Base-by-base conservation (phyloP, 202 grass and related monocot species). In the Eragrostis tef region DNA sequence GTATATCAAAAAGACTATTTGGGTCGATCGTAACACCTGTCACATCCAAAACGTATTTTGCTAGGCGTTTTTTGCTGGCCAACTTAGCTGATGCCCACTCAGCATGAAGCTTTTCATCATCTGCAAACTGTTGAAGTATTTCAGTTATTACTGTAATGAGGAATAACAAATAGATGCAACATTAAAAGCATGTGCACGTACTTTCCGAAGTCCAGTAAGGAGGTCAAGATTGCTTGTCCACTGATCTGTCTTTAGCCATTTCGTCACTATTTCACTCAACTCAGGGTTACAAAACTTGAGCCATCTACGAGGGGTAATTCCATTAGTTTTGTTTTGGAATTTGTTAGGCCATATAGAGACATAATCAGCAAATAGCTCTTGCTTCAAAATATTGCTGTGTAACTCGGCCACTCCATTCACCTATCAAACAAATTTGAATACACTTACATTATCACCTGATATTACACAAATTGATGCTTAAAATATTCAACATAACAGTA, bases 311-410 rank as follows among this genome's bases (percentile, higher is more conserved):
- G 93, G 93, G 51, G 96, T 99, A 81, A 96, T 93, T 70, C 96
- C 96, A 84, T 99, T 99, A 61, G 96, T 99, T 93, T 99, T 99
- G 78, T 99, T 99, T 73, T 93, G 93, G 70, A 99, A 99, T 83
- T 99, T 99, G 15, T 58, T 86, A 13, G 96, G 96, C 96, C 96
- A 99, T 78, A 99, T 81, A 29, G 96, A 96, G 20, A 93, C 43
- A 73, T 90, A 99, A 66, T 99, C 90, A 67, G 85, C 89, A 85
- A 99, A 99, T 81, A 99, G 79, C 67, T 99, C 96, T 79, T 84
- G 3, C 77, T 95, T 99, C 85, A 99, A 89, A 71, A 99, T 99
- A 82, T 96, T 94, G 81, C 96, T 99, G 81, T 99, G 96, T 51
- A 99, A 86, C 75, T 99, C 90, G n/a, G 96, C 93, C 77, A 99